Evolutionary conservation across 257 asterid species (phyloP), one percentile per base, ranked within the genome.

Genomic region (Gentiana dahurica): DNA sequence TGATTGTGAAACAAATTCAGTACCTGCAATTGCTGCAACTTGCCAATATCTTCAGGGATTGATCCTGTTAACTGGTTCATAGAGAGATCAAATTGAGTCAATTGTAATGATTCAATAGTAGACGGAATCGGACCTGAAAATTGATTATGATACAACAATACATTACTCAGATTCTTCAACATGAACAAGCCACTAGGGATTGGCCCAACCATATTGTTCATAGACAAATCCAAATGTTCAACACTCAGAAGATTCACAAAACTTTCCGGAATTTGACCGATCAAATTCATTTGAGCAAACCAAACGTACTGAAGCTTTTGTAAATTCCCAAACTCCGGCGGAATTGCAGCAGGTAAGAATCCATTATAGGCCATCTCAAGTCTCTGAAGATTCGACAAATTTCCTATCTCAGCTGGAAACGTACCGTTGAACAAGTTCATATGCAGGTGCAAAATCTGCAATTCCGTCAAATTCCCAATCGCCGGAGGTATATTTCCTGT

Each of bases 401-500:
- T 82, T 4, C 79, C 82, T 38, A 91, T 91, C 65, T 82, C 87
- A 34, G 35, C 44, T 0, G 98, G 96, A 49, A 75, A 82, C 12
- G 83, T 74, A 4, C 96, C 95, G 5, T 79, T 60, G 62, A 87
- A 81, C 64, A 85, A 51, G 64, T 87, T 91, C 54, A 2, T 8
- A 70, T 73, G 1, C 12, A 91, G 63, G 55, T 37, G 0, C 64
- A 91, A 50, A 1, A 35, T 62, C 11, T 6, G 56, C 43, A 90
- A 70, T 60, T 65, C 71, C 2, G 72, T 65, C 67, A 90, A 57
- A 36, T 78, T 82, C 6, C 94, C 98, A 49, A 87, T 64, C 5
- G 63, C 61, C 59, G 83, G 76, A 32, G 98, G 98, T 50, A 90
- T 62, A 55, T 84, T 71, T n/a, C 96, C 98, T 64, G 86, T 75